phyloP scores from a whole-genome alignment of 2,329 filamentous ascomycete species.

The Mollisia scopiformis region DNA sequence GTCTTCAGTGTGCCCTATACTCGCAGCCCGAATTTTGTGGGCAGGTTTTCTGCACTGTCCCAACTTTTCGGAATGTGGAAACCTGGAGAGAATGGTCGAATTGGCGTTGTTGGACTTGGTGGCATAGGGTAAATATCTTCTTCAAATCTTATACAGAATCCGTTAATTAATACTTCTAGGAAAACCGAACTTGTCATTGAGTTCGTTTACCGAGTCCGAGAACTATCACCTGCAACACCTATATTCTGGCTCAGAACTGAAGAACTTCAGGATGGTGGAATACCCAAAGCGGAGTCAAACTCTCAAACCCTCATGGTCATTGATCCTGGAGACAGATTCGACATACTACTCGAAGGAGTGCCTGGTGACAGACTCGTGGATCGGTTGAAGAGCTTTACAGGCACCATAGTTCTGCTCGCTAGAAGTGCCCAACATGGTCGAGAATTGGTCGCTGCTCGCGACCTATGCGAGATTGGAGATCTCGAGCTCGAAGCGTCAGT shows the following conservation, averaged over 20 bases:
- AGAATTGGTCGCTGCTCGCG: slow-evolving; percentile 22
- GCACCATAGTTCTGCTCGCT: slow-evolving; percentile 25
- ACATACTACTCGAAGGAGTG: slow-evolving; percentile 10
- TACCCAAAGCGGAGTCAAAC: slow-evolving; percentile 3
- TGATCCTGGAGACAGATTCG: slow-evolving; percentile 25
- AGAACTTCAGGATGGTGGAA: background rate
- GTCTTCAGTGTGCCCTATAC: slow-evolving; percentile 24
- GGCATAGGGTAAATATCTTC: slow-evolving; percentile 26
- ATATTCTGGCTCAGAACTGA: slow-evolving; percentile 29
- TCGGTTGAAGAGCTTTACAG: slow-evolving; percentile 22
- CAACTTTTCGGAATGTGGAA: slow-evolving; percentile 31
- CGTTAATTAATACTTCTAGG: slow-evolving; percentile 15
- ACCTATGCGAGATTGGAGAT: slow-evolving; percentile 24
- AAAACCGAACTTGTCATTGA: slow-evolving; percentile 31
- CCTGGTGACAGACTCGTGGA: slow-evolving; percentile 18
- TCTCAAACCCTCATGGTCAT: slow-evolving; percentile 24
- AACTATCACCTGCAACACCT: slow-evolving; percentile 26
- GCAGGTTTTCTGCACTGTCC: slow-evolving; percentile 20
- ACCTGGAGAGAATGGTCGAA: slow-evolving; percentile 22
- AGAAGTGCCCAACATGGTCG: slow-evolving; percentile 26
- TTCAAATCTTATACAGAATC: background rate
- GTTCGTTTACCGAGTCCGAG: slow-evolving; percentile 27
- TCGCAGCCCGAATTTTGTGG: slow-evolving; percentile 29
- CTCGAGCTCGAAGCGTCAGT: slow-evolving; percentile 26
- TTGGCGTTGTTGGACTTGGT: slow-evolving; percentile 30